Percentiles rank a stretch among this genome's conserved stretches.
These are phyloP conservation scores for Debaryomycetaceae sp. DNA, from an alignment of 1,139 yeast genomes.

Conservation along the genomic window DNA sequence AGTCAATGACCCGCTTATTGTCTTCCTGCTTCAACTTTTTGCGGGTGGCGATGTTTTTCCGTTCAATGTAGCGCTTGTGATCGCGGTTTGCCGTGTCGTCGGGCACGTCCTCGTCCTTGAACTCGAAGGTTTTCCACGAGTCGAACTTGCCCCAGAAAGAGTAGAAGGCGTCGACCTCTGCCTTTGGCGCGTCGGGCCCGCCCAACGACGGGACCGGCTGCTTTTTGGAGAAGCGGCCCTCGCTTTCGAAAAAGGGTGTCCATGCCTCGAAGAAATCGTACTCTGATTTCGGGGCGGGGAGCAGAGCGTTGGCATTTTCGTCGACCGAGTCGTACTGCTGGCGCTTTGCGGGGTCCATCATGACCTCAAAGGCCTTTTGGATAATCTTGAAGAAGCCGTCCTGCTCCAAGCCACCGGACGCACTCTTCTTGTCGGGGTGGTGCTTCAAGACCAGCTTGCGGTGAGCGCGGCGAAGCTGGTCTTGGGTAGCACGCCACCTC, in stretches of 20 bases:
- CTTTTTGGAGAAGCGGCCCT: slow-evolving; percentile 83
- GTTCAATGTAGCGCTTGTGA: slow-evolving; percentile 96
- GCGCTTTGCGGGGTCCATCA: slow-evolving; percentile 79
- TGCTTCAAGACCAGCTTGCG: slow-evolving; percentile 94
- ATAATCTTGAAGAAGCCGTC: slow-evolving; percentile 98
- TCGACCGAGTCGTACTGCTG: slow-evolving; percentile 95
- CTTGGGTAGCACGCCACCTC: slow-evolving; percentile 86
- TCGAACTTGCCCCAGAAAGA: slow-evolving; percentile 90
- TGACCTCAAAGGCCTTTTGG: slow-evolving; percentile 89
- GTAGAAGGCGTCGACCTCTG: slow-evolving; percentile 84
- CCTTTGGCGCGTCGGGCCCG: slow-evolving; percentile 52
- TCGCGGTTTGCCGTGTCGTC: slow-evolving; percentile 99
- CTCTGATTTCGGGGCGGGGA: slow-evolving; percentile 55
- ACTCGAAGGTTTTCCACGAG: slow-evolving; percentile 98
- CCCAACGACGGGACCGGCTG: slow-evolving; percentile 87
- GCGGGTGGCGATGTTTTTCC: slow-evolving; percentile 93
- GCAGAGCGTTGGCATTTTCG: slow-evolving; percentile 70
- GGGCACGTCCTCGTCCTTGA: slow-evolving; percentile 97
- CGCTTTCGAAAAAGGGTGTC: slow-evolving; percentile 87
- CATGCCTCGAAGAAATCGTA: slow-evolving; percentile 86
- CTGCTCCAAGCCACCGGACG: slow-evolving; percentile 73
- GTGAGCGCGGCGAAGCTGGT: slow-evolving; percentile 92
- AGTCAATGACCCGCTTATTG: slow-evolving; percentile 76
- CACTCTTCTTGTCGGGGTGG: slow-evolving; percentile 97
- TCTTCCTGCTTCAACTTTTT: slow-evolving; percentile 97